Conservation (phyloP, 345 rosid genomes). For the Capsella bursapastoris region DNA sequence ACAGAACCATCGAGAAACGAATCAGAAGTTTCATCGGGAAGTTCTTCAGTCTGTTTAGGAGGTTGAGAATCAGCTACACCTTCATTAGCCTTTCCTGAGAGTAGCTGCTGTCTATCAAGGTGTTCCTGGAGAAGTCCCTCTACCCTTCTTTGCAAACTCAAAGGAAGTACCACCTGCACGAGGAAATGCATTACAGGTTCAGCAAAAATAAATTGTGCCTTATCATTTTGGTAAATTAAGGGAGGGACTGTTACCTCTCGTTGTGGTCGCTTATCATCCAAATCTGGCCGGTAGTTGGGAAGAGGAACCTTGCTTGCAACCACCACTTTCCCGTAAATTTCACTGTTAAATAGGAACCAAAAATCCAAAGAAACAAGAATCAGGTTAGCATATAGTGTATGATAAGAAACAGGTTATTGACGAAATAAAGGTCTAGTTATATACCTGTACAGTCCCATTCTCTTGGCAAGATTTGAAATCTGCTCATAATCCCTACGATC, state of each 20-base stretch:
- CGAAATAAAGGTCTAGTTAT: neutral
- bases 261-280: conserved; percentile 98
- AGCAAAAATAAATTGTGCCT: conserved; percentile 9
- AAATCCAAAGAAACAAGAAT: conserved; percentile 19
- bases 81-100: conserved; percentile 51
- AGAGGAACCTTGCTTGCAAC: conserved; percentile 97
- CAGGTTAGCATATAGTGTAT: neutral
- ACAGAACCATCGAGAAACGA: conserved; percentile 78
- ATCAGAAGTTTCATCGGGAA: conserved; percentile 56
- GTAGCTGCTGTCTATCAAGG: conserved; percentile 74
- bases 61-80: conserved; percentile 46
- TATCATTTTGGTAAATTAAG: conserved; percentile 26
- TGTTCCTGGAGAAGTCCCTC: conserved; percentile 95
- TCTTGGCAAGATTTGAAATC: conserved; percentile 78
- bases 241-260: conserved; percentile 72
- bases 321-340: conserved; percentile 90
- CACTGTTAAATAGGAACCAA: conserved; percentile 50
- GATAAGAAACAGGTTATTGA: neutral
- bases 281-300: conserved; percentile 94
- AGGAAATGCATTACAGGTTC: conserved; percentile 20
- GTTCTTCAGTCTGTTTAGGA: conserved; percentile 53
- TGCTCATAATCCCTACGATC: conserved; percentile 98
- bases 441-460: conserved; percentile 94
- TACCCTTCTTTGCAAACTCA: conserved; percentile 92
- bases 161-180: conserved; percentile 78